Evolutionary conservation across 345 rosid species (phyloP).

Genomic region (Gossypium australe): DNA sequence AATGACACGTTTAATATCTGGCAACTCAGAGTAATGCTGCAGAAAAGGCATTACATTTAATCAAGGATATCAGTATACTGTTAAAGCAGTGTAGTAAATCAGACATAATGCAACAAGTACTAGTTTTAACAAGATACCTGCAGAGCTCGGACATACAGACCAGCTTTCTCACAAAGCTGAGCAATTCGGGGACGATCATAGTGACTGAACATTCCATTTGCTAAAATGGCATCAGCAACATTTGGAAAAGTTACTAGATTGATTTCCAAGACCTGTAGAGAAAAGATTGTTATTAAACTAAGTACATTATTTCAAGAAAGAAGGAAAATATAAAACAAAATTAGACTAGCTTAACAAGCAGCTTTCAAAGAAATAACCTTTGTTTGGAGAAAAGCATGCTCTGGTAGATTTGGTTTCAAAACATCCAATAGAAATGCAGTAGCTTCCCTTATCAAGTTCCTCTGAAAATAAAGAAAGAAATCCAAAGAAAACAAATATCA

Average conservation of each 20-base stretch:
- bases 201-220: constrained; percentile 97
- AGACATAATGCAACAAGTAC: constrained; percentile 1
- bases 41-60: constrained; percentile 19
- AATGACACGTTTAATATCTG: constrained; percentile 97
- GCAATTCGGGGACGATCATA: constrained; percentile 96
- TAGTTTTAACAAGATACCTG: constrained; percentile 43
- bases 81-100: background rate
- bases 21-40: constrained; percentile 96
- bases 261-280: constrained; percentile 85
- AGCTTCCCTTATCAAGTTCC: constrained; percentile 96
- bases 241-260: constrained; percentile 96
- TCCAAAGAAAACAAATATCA: background rate
- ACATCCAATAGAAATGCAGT: constrained; percentile 97
- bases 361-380: constrained; percentile 44
- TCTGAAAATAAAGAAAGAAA: constrained; percentile 32
- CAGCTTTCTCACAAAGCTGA: constrained; percentile 99
- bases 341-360: background rate
- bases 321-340: background rate
- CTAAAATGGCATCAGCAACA: constrained; percentile 97
- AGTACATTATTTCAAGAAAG: background rate
- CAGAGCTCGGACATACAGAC: constrained; percentile 82
- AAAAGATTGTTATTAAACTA: constrained; percentile 14
- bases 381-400: constrained; percentile 84
- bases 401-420: constrained; percentile 90
- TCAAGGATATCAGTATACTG: background rate